phyloP scores from a whole-genome alignment of 306 rosid species.

The Amphicarpaea edgeworthii region DNA sequence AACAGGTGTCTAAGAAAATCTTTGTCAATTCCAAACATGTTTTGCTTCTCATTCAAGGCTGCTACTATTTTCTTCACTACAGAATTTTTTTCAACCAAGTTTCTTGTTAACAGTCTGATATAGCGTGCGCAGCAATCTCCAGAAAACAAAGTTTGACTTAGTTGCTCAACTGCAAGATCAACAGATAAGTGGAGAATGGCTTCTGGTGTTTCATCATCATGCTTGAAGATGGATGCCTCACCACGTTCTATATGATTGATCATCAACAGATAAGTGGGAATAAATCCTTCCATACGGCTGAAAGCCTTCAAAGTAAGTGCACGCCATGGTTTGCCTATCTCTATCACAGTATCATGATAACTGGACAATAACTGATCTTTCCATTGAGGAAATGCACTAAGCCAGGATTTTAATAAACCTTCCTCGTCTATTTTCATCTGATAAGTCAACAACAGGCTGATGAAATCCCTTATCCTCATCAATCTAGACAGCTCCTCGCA shows the following conservation, averaged over 20 bases:
- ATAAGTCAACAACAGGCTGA: constrained; percentile 20
- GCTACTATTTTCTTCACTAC: not conserved
- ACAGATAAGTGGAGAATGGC: constrained; percentile 4
- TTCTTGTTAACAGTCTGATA: constrained; percentile 12
- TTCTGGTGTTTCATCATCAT: not conserved
- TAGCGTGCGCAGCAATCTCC: not conserved
- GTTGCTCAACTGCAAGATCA: constrained; percentile 40
- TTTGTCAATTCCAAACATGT: constrained; percentile 1
- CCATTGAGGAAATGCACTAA: constrained; percentile 1
- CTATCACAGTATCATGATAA: not conserved
- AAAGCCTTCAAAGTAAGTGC: not conserved
- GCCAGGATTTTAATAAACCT: not conserved
- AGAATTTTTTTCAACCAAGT: not conserved
- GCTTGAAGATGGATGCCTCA: not conserved
- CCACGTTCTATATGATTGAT: not conserved
- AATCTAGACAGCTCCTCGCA: not conserved
- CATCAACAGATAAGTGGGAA: constrained; percentile 32
- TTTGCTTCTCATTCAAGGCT: not conserved
- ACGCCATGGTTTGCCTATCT: not conserved
- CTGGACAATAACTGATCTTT: not conserved
- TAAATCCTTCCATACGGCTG: not conserved
- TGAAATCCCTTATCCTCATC: constrained; percentile 16
- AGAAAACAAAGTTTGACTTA: constrained; percentile 12
- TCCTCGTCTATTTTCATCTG: not conserved
- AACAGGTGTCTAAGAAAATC: constrained; percentile 1